phyloP scores from a whole-genome alignment of 2,329 filamentous ascomycete species.

The Fusarium sp. region DNA sequence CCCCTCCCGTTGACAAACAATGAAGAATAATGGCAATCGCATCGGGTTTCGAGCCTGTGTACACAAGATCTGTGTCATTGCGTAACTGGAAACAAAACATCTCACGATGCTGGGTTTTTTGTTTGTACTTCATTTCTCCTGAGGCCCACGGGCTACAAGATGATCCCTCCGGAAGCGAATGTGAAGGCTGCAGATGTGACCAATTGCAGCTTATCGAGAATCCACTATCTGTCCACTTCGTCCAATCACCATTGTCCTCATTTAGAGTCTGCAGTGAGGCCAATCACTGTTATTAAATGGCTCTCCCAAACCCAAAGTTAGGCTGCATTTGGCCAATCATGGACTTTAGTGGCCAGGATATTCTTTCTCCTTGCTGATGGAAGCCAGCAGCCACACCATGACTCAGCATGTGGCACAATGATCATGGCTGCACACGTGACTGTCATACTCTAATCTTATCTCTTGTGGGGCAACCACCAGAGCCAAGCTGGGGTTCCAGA shows the following conservation, averaged over 20 bases:
- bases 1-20: constrained; percentile 18
- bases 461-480: constrained; percentile 34
- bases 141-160: constrained; percentile 21
- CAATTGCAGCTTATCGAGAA: constrained; percentile 29
- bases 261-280: constrained; percentile 27
- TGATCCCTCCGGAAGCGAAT: constrained; percentile 31
- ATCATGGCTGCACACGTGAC: constrained; percentile 38
- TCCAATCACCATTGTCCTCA: constrained; percentile 35
- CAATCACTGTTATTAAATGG: constrained; percentile 41
- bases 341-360: constrained; percentile 4
- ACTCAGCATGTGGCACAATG: constrained; percentile 24
- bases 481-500: constrained; percentile 34
- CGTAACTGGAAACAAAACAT: neutral
- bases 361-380: neutral
- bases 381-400: constrained; percentile 21
- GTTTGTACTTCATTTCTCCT: constrained; percentile 9
- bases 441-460: constrained; percentile 28
- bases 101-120: neutral
- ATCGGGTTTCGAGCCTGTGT: constrained; percentile 9
- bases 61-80: neutral
- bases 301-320: constrained; percentile 5
- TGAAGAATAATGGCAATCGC: constrained; percentile 8
- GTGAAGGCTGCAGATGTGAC: constrained; percentile 18
- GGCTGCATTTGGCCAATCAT: constrained; percentile 30
- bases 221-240: constrained; percentile 12